Percentiles rank a stretch among this genome's conserved stretches.
Conservation (phyloP, 2,329 filamentous ascomycete species). For the Metarhizium guizhouense region DNA sequence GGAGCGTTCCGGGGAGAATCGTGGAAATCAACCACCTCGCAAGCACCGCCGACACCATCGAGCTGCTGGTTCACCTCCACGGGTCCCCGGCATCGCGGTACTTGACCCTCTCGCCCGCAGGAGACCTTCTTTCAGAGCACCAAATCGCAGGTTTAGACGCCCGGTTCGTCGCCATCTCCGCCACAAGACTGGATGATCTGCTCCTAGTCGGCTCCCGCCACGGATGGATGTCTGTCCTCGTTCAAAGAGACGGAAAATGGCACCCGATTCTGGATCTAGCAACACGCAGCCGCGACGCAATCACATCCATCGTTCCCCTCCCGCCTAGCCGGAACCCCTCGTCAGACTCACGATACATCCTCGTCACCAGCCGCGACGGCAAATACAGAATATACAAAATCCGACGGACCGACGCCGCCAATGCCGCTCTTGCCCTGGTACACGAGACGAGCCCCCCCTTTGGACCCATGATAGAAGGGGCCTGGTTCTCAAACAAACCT, state of each 20-base stretch:
- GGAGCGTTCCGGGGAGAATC: constrained; percentile 35
- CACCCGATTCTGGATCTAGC: constrained; percentile 24
- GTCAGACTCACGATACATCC: constrained; percentile 35
- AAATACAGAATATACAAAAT: constrained; percentile 57
- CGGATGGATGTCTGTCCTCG: constrained; percentile 34
- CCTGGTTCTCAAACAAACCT: constrained; percentile 41
- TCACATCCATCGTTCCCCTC: constrained; percentile 55
- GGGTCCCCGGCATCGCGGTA: constrained; percentile 34
- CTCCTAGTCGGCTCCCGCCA: constrained; percentile 46
- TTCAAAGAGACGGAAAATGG: constrained; percentile 16
- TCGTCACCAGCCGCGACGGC: constrained; percentile 71
- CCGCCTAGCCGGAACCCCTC: constrained; percentile 15
- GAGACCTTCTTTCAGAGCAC: constrained; percentile 17
- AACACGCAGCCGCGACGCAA: constrained; percentile 46
- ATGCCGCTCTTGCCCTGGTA: constrained; percentile 35
- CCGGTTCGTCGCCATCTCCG: constrained; percentile 41
- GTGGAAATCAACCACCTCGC: constrained; percentile 38
- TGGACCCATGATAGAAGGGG: constrained; percentile 66
- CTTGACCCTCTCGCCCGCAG: constrained; percentile 27
- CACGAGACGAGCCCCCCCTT: constrained; percentile 64
- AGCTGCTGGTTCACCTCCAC: constrained; percentile 37
- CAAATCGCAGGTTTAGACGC: constrained; percentile 31
- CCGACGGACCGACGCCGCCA: constrained; percentile 12
- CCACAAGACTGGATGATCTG: constrained; percentile 28
- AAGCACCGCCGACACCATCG: constrained; percentile 9